phyloP scores from a whole-genome alignment of 257 asterid species.

The Solanum paucissectum region DNA sequence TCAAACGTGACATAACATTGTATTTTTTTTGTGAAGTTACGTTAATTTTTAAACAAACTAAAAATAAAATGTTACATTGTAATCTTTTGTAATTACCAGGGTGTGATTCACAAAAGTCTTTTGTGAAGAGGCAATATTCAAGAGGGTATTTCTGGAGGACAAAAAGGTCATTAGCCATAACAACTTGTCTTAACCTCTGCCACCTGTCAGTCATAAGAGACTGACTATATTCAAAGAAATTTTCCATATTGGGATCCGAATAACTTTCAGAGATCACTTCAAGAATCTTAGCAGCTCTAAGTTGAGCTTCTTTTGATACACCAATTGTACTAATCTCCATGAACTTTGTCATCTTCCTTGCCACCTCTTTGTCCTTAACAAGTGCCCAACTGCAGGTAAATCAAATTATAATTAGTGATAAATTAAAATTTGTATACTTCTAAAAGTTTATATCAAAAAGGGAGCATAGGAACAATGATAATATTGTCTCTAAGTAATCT shows the following conservation, averaged over 20 bases:
- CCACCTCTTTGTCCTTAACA: slow-evolving; percentile 53
- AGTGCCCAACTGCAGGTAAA: slow-evolving; percentile 69
- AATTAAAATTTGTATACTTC: not conserved
- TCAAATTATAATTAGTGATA: not conserved
- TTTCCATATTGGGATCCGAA: slow-evolving; percentile 9
- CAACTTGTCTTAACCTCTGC: slow-evolving; percentile 32
- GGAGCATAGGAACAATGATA: too few relatives aligned
- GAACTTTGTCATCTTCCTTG: slow-evolving; percentile 60
- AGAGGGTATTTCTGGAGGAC: slow-evolving; percentile 36
- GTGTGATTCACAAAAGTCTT: slow-evolving; percentile 27
- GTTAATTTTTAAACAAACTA: too few relatives aligned
- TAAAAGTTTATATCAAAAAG: too few relatives aligned
- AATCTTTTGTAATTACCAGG: slow-evolving; percentile 36
- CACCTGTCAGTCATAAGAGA: slow-evolving; percentile 48
- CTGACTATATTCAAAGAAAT: slow-evolving; percentile 45
- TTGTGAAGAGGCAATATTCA: slow-evolving; percentile 38
- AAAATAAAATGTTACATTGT: not conserved
- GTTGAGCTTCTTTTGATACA: slow-evolving; percentile 63
- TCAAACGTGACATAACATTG: too few relatives aligned
- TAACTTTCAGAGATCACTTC: slow-evolving; percentile 50
- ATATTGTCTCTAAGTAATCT: too few relatives aligned
- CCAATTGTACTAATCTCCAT: slow-evolving; percentile 72
- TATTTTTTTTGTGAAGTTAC: too few relatives aligned
- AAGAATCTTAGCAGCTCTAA: slow-evolving; percentile 13
- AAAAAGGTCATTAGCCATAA: slow-evolving; percentile 21